Evolutionary conservation across 1,284 basidiomycete species (phyloP).

Genomic region (Rhizoctonia solani): DNA sequence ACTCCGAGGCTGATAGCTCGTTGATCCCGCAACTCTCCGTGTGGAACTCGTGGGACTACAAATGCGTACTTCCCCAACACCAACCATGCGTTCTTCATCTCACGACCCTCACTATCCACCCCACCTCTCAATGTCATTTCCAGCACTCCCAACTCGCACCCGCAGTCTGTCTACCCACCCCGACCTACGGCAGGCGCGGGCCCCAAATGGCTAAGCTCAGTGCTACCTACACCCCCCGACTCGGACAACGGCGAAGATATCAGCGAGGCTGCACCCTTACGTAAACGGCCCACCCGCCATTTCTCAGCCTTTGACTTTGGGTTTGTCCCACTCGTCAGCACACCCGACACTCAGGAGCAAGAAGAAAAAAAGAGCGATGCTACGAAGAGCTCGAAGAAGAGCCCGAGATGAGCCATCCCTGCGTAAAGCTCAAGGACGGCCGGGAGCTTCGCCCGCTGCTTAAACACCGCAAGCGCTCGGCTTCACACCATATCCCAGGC

Average conservation of each 20-base stretch:
- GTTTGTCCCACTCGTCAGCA: neutral
- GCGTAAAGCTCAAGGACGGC: conserved; percentile 30
- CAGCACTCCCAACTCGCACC: neutral
- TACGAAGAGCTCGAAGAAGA: conserved; percentile 30
- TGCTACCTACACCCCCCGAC: conserved; percentile 19
- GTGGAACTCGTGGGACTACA: neutral
- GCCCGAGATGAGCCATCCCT: neutral
- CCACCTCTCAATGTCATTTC: conserved; percentile 9
- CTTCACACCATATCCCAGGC: conserved; percentile 10
- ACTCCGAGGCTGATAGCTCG: too few species aligned
- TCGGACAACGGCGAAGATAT: conserved; percentile 12
- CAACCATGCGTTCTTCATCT: neutral
- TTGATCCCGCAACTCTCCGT: neutral
- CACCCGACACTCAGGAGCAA: neutral
- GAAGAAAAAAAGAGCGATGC: neutral
- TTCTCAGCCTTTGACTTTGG: conserved; percentile 27
- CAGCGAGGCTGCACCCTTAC: conserved; percentile 3
- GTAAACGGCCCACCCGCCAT: conserved; percentile 10
- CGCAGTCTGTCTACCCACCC: conserved; percentile 9
- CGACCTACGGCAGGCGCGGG: neutral
- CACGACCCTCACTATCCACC: neutral
- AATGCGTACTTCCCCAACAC: neutral
- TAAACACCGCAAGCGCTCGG: conserved; percentile 31
- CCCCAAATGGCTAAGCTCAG: conserved; percentile 16
- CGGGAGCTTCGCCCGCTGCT: conserved; percentile 30